Evolutionary conservation across 805 yeast genomes (phyloP), one percentile per base, ranked within the genome.

Genomic region (Lachancea sp.): DNA sequence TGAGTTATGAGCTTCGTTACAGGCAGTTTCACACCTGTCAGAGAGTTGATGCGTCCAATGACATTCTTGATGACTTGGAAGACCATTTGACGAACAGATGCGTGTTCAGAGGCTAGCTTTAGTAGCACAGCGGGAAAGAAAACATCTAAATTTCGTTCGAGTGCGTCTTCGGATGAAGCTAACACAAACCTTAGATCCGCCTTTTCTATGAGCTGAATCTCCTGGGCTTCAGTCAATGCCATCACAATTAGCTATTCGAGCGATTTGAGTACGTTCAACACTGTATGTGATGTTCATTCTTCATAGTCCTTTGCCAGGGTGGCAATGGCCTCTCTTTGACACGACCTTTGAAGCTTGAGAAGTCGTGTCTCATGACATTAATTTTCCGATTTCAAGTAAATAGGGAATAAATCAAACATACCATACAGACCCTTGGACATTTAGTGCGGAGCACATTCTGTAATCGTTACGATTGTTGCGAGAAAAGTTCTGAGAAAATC

Each of bases 121-220:
- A 89, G 65, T 25, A 90, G 63, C 20, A 90, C 56, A 1, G 98
- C 96, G 1, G 86, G 71, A 31, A 90, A 67, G 54, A 82, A 90
- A 1, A 74, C 61, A 8, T 70, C 68, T 29, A 92, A 57, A 4
- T 80, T 63, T 2, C 71, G 55, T 53, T 83, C 80, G 40, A 88
- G 72, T 52, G 82, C 83, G 2, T 62, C 69, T 34, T 80, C 83
- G 0, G 80, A 67, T 36, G 74, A 75, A 0, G 97, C 85, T 30
- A 90, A 64, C 1, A 94, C 90, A 15, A 90, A 69, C 29, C 86
- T 68, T 36, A 89, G 72, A 59, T 89, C 97, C 1, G 85, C 96
- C 55, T 80, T 83, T 52, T 80, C 78, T 28, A 85, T 71, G 42
- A 84, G 63, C 1, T 73, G 69, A 34, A 79, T 60, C 52, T 85